Evolutionary conservation across 139 green algal genomes (phyloP), one percentile per base, ranked within the genome.

Genomic region (Desmodesmus armatus): DNA sequence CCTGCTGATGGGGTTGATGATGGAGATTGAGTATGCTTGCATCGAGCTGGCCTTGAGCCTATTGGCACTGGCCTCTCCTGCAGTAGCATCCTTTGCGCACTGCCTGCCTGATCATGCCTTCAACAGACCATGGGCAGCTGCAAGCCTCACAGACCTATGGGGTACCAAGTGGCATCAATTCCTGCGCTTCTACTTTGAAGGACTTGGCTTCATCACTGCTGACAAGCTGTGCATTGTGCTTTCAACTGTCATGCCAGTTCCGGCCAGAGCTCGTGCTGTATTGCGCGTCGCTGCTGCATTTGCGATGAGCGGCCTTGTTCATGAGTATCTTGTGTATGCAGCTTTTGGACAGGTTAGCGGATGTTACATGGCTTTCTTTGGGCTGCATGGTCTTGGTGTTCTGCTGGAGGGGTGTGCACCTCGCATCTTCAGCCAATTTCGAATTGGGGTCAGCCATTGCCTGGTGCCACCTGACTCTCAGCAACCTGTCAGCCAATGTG

Each of bases 221-320:
- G n/a, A n/a, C n/a, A n/a, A n/a, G n/a, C n/a, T n/a, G n/a, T n/a
- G n/a, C n/a, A n/a, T n/a, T n/a, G n/a, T n/a, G 19, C 2, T 39
- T 31, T n/a, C 65, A 75, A 23, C 49, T 9, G 66, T 15, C n/a
- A 75, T 15, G 33, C 25, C 60, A 69, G 25, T 27, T 2, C 21
- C 51, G 33, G 25, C 31, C 35, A 49, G 2, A 23, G 40, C 25
- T 53, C 15, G 35, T 53, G 37, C 67, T 31, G 37, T 35, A 19
- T 15, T 78, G 25, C 60, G 40, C 5, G 31, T 25, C 5, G 25
- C 62, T 60, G 71, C 62, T 39, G 71, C 62, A 9, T 78, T 78
- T 78, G 71, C 71, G 17, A 78, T 63, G 31, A 78, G 71, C 25
- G 71, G 71, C 31, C 19, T 78, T 37, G 71, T 78, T 25, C 71